A percentile compares a stretch with the other conserved stretches of the same genome.
Conservation (phyloP, 805 yeast genomes). For the Saturnispora gosingensis region DNA sequence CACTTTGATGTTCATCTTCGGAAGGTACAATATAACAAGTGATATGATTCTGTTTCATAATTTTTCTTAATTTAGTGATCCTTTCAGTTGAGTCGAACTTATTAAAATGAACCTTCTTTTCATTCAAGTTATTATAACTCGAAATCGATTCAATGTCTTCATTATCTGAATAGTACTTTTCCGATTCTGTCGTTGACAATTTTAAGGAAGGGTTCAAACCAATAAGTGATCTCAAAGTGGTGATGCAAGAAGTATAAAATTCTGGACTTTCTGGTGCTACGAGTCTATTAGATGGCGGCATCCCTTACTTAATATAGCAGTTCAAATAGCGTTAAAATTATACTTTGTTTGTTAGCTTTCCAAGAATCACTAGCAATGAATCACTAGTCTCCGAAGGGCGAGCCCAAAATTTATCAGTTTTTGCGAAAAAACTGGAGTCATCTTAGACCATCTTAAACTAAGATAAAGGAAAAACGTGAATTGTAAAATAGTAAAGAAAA, state of each 20-base stretch:
- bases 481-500: neutral
- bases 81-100: constrained; percentile 28
- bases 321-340: neutral
- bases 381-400: neutral
- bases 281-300: neutral
- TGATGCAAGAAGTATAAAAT: constrained; percentile 6
- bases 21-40: constrained; percentile 53
- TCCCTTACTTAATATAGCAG: neutral
- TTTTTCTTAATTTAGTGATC: constrained; percentile 30
- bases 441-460: neutral
- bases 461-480: neutral
- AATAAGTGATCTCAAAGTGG: constrained; percentile 6
- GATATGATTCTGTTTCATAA: constrained; percentile 33
- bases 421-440: neutral
- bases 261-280: constrained; percentile 9
- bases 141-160: neutral
- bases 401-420: neutral
- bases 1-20: constrained; percentile 91
- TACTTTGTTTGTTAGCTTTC: neutral
- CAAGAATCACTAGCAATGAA: neutral
- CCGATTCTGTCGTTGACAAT: neutral
- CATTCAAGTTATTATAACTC: neutral
- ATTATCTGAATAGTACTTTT: neutral
- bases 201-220: constrained; percentile 1
- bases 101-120: neutral